Percentiles rank a stretch among this genome's conserved stretches.
Evolutionary conservation across 768 basidiomycete genomes (phyloP).

Genomic region (Aureoboletus auriporus): DNA sequence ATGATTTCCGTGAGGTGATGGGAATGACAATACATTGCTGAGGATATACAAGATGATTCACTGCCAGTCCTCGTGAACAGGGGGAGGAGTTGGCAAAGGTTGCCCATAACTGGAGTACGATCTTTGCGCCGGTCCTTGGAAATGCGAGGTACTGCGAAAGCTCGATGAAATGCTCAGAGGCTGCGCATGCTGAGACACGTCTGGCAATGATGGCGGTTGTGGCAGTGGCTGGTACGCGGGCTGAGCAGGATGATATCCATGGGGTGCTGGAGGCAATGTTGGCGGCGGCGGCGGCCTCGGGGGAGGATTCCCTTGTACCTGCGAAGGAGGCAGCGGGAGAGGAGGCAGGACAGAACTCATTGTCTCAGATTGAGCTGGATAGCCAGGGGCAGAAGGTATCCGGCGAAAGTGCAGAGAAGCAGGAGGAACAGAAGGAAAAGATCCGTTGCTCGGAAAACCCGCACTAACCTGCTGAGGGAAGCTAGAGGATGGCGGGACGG

Average conservation of each 20-base stretch:
- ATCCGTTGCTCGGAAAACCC: constrained; percentile 13
- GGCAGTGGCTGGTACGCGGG: constrained; percentile 35
- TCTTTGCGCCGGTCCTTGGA: constrained; percentile 40
- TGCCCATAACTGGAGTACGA: constrained; percentile 32
- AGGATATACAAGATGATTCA: constrained; percentile 15
- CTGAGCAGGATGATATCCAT: constrained; percentile 41
- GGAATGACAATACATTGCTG: constrained; percentile 14
- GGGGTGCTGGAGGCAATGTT: constrained; percentile 37
- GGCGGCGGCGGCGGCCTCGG: constrained; percentile 47
- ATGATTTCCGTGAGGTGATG: constrained; percentile 9
- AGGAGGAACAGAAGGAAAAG: constrained; percentile 15
- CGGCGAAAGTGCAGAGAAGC: constrained; percentile 34
- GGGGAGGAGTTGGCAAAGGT: constrained; percentile 25
- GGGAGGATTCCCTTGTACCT: constrained; percentile 21
- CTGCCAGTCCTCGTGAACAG: constrained; percentile 24
- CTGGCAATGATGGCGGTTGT: constrained; percentile 30
- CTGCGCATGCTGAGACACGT: constrained; percentile 26
- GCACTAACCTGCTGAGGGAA: constrained; percentile 25
- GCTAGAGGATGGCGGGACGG: constrained; percentile 27
- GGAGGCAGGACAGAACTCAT: constrained; percentile 16
- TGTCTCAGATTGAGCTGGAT: constrained; percentile 23
- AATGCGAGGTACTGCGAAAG: constrained; percentile 29
- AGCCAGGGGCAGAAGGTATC: constrained; percentile 22
- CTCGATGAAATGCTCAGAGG: constrained; percentile 21
- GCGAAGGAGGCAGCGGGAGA: constrained; percentile 26